Evolutionary conservation across 768 basidiomycete genomes (phyloP), one percentile per base, ranked within the genome.

Genomic region (Tulasnella calospora): DNA sequence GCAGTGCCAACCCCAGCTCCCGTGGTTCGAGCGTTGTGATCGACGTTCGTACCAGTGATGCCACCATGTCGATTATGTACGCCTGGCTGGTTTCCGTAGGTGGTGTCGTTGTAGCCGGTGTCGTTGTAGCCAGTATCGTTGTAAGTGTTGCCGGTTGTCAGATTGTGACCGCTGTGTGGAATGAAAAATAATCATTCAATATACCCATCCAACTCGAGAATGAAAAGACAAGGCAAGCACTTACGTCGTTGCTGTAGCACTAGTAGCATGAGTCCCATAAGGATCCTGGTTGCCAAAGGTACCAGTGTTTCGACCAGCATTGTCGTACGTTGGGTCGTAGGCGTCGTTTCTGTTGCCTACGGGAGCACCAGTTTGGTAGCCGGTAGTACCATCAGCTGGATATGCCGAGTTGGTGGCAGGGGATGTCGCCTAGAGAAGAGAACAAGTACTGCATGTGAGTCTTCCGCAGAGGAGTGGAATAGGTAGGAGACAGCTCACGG

Each of bases 251-350:
- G 55, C n/a, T 13, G 55, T 2, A 13, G 55, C 15, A n/a, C n/a
- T 30, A 2, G 27, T 67, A 5, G 30, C 61, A 19, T 67, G 30
- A 15, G 61, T 67, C 19, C 61, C 61, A 15, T 67, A 33, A 12
- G 4, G 30, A 27, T 67, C 61, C 6, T 13, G 27, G 33, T 35
- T 27, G 30, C 30, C 61, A 19, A 67, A 35, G 61, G 61, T 13
- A 13, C 61, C 61, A 19, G 30, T 35, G 13, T 30, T 17, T 27
- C 30, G 33, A 35, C 44, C 44, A 4, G 44, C 33, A 44, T 74
- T 74, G 46, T 74, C 51, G 46, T 74, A 74, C 73, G 44, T n/a
- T 33, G 73, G 73, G 46, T 74, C 73, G 73, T 44, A 67, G 30
- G 27, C 27, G 30, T 67, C 61, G 61, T 35, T 35, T 55, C 51